Base-by-base conservation (phyloP, 768 basidiomycete genomes). In the Dioszegia hungarica region DNA sequence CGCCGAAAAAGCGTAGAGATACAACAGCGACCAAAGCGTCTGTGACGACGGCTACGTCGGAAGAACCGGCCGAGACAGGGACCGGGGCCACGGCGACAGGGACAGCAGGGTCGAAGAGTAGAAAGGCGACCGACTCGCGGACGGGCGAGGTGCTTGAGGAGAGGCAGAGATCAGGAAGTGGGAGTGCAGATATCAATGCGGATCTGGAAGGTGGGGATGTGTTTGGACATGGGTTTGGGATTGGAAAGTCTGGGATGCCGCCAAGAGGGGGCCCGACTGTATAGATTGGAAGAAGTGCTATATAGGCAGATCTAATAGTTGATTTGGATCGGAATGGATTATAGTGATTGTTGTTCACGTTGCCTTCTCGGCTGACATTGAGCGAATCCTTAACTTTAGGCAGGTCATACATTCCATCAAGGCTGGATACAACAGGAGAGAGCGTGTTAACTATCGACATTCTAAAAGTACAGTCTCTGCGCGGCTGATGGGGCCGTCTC, bases 401-500 rank as follows among this genome's bases (percentile, higher is more conserved):
- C n/a, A n/a, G n/a, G n/a, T n/a, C n/a, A n/a, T n/a, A n/a, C n/a
- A n/a, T n/a, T n/a, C n/a, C n/a, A n/a, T n/a, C n/a, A n/a, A 33
- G 31, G 14, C 31, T 14, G 31, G 31, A 33, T 33, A 14, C 8
- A 6, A 33, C 31, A 33, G 6, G 14, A 33, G 31, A 6, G 31
- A 33, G 6, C 6, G 6, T 6, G 31, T 33, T 33, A 6, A 14
- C 31, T 6, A 6, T 33, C 8, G 14, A 33, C 31, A 33, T 33
- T 6, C 57, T 53, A 79, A 62, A 79, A 79, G 55, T 75, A 74
- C 51, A 79, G 55, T 12, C 76, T 57, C 17, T 77, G 65, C 14
- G 77, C 77, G 22, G 70, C 66, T 15, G 58, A 62, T 31, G 70
- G 64, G 17, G 67, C 62, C 5, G 69, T 72, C 45, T 95, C 93